phyloP scores from a whole-genome alignment of 2,329 filamentous ascomycete genomes.

The Stemphylium vesicarium region DNA sequence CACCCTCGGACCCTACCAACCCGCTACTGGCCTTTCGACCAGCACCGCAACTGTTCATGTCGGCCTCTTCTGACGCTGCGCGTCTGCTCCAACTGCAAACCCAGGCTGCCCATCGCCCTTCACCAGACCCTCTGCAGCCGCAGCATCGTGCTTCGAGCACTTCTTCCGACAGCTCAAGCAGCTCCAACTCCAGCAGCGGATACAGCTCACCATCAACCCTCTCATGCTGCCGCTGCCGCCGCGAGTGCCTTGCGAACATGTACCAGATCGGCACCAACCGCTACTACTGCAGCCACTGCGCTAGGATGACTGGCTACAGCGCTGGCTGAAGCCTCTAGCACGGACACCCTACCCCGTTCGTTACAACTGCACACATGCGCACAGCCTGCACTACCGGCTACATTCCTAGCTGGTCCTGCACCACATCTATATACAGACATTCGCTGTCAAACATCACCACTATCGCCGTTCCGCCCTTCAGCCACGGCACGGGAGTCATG shows the following conservation, averaged over 20 bases:
- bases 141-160: constrained; percentile 18
- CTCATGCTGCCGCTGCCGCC: constrained; percentile 47
- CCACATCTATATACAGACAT: constrained; percentile 1
- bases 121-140: constrained; percentile 36
- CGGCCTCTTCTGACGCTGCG: constrained; percentile 37
- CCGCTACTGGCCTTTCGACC: constrained; percentile 45
- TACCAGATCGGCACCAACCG: constrained; percentile 48
- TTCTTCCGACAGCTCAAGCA: constrained; percentile 18
- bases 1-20: constrained; percentile 39
- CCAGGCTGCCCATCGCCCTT: constrained; percentile 43
- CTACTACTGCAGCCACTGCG: constrained; percentile 52
- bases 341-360: not conserved
- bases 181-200: constrained; percentile 19
- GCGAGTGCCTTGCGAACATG: constrained; percentile 41
- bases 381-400: not conserved
- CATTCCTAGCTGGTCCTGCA: not conserved
- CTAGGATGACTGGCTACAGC: constrained; percentile 48
- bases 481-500: not conserved
- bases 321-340: constrained; percentile 34
- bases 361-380: not conserved
- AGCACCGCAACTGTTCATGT: constrained; percentile 25
- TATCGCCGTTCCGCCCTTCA: not conserved
- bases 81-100: constrained; percentile 50
- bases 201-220: constrained; percentile 24
- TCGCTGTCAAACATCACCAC: not conserved